Conservation (phyloP, 306 rosid genomes). For the Phaseolus lunatus region DNA sequence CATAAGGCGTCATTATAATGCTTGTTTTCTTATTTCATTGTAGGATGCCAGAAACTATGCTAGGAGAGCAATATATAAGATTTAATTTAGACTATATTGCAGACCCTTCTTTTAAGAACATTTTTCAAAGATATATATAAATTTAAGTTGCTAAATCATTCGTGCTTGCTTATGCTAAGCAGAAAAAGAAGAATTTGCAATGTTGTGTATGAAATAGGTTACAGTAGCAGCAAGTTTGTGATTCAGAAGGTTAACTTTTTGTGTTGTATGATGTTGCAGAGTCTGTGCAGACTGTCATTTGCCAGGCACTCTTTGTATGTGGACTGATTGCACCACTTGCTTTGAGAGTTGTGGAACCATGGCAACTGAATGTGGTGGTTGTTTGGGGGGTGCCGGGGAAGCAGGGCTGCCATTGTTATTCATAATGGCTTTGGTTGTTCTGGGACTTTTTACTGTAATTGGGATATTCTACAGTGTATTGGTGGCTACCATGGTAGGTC, state of each 20-base stretch:
- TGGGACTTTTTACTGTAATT: slow-evolving; percentile 91
- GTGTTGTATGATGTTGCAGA: slow-evolving; percentile 55
- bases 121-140: neutral
- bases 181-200: neutral
- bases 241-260: slow-evolving; percentile 23
- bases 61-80: neutral
- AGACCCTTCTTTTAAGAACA: slow-evolving; percentile 11
- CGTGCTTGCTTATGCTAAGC: slow-evolving; percentile 30
- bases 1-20: slow-evolving; percentile 19
- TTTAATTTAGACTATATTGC: slow-evolving; percentile 13
- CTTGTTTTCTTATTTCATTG: slow-evolving; percentile 29
- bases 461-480: slow-evolving; percentile 98
- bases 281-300: slow-evolving; percentile 98
- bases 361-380: slow-evolving; percentile 96
- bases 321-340: slow-evolving; percentile 99
- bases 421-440: slow-evolving; percentile 85
- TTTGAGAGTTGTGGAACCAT: slow-evolving; percentile 97
- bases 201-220: slow-evolving; percentile 22
- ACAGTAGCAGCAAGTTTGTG: slow-evolving; percentile 4
- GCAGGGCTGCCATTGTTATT: slow-evolving; percentile 91
- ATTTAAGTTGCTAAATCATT: slow-evolving; percentile 2
- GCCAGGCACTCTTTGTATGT: slow-evolving; percentile 98
- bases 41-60: slow-evolving; percentile 31
- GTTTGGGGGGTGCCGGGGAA: slow-evolving; percentile 99
- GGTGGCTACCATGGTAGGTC: slow-evolving; percentile 99